These are phyloP conservation scores for Beauveria pseudobassiana DNA, from an alignment of 2,329 filamentous ascomycete genomes.

Conservation along the genomic window DNA sequence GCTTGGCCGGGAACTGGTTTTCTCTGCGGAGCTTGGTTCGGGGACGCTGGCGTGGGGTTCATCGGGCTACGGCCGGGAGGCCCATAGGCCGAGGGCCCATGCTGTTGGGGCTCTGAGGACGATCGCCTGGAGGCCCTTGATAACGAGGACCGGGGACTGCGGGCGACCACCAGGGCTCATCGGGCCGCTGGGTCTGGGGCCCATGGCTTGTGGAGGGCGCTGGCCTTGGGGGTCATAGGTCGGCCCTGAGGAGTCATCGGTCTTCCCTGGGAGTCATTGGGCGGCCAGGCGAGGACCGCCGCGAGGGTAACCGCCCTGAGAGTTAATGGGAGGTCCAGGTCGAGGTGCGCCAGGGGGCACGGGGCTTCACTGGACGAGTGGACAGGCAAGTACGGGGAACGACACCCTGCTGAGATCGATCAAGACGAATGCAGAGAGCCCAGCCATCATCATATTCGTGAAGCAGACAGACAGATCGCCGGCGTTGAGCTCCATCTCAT, in stretches of 20 bases:
- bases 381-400: conserved; percentile 91
- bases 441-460: conserved; percentile 98
- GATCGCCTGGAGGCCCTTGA: conserved; percentile 24
- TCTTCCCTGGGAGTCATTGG: conserved; percentile 20
- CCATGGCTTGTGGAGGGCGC: conserved; percentile 31
- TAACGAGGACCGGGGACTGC: conserved; percentile 27
- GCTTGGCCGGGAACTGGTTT: conserved; percentile 51
- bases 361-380: conserved; percentile 82
- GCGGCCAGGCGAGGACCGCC: conserved; percentile 17
- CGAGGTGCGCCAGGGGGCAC: conserved; percentile 47
- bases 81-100: conserved; percentile 31
- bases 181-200: conserved; percentile 7
- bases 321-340: conserved; percentile 45
- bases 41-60: conserved; percentile 29
- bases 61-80: conserved; percentile 40
- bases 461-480: conserved; percentile 76
- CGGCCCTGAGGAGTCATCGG: conserved; percentile 33
- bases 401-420: conserved; percentile 87
- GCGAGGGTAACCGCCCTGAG: conserved; percentile 22
- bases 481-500: conserved; percentile 74
- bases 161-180: conserved; percentile 9
- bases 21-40: conserved; percentile 27
- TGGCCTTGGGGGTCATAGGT: conserved; percentile 25
- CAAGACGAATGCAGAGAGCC: conserved; percentile 87
- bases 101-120: conserved; percentile 36